Evolutionary conservation across 768 basidiomycete species (phyloP), one percentile per base, ranked within the genome.

Genomic region (Gloeophyllum trabeum): DNA sequence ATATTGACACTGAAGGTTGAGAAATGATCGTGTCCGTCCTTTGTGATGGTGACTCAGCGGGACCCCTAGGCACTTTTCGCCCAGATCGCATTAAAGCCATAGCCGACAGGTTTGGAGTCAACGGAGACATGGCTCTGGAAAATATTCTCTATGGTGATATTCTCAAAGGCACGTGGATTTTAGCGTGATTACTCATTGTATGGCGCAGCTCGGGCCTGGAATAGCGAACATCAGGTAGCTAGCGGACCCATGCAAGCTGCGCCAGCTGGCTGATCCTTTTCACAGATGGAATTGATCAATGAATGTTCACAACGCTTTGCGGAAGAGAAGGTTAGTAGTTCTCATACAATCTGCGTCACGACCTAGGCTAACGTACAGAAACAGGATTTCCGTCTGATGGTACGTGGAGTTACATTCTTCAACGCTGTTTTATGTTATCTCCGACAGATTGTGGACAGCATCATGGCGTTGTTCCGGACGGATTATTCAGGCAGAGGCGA

Each of bases 401-500:
- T 82, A 52, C 46, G 45, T 37, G n/a, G n/a, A n/a, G n/a, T n/a
- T n/a, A n/a, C n/a, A n/a, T n/a, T n/a, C n/a, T 25, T 6, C 12
- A 34, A 25, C 10, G 6, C n/a, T 39, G 2, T 25, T 36, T 18
- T 7, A 14, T 5, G 16, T 39, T 40, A 61, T 26, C 19, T 44
- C 43, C 40, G 20, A 19, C 53, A 94, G 83, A 91, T 97, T 45
- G 75, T 97, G 25, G 94, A 97, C 57, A 92, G 88, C 51, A 93
- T 97, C 46, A 94, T 98, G 89, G 94, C 93, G 22, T 71, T 94
- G 4, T 98, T 98, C 60, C 78, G 91, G 16, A 87, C 91, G 35
- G 93, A 98, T 60, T 98, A 69, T 58, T 88, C 87, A 3, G 93
- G 93, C 18, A 69, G 93, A 66, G 94, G 93, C 23, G 94, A 96